Base-by-base conservation (phyloP, 2,329 filamentous ascomycete species). In the Pyrenophora seminiperda region DNA sequence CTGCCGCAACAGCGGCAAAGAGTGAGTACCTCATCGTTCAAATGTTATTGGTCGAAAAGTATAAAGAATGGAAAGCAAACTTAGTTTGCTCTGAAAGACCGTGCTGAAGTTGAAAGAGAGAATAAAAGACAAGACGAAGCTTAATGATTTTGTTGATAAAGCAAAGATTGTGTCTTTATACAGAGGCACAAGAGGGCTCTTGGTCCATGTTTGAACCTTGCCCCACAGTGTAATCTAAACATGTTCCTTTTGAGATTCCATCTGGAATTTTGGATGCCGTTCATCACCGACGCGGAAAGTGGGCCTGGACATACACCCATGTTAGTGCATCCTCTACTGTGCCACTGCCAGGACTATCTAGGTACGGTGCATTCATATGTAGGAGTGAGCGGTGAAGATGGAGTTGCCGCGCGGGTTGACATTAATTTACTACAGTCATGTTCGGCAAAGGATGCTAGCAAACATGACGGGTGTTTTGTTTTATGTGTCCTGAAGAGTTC, bases 41-140 rank as follows among this genome's bases (percentile, higher is more conserved):
- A 41, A 27, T 30, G 20, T 45, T 22, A 34, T 41, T 40, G 50
- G 15, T 49, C 5, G 38, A 36, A 36, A 42, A 22, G 20, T 29
- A 43, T 49, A 62, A 58, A 39, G 61, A 62, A 56, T 48, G 51
- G 32, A 54, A 36, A 53, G 59, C 61, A 61, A 63, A 62, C 54
- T 52, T 54, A 53, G 56, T 62, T 62, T 57, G 53, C 53, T 49
- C 15, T 11, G 40, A 53, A n/a, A 30, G 46, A 45, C n/a, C 14
- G 10, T 13, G 31, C 22, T 29, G 24, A 13, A 27, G 24, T 36
- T 19, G 37, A 33, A 38, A 11, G 18, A 50, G 49, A 22, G 52
- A 54, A 53, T 38, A 53, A 58, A 54, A 45, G 53, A 47, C 50
- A 50, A 54, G 52, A 49, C 22, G 36, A 41, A 41, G 39, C 34